phyloP scores from a whole-genome alignment of 768 basidiomycete genomes.

The Kockovaella imperatae region DNA sequence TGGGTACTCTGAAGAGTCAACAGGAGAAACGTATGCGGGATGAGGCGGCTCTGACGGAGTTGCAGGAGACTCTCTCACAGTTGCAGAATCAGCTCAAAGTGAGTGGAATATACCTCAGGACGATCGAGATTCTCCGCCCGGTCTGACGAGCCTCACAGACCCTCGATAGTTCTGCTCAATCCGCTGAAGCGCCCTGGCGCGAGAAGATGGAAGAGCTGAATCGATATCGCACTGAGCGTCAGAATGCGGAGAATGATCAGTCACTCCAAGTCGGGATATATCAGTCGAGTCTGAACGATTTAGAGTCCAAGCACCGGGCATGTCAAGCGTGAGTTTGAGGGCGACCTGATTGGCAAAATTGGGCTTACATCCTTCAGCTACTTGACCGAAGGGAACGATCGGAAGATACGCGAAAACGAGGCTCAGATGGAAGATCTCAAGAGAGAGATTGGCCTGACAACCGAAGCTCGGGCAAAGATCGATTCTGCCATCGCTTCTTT shows the following conservation, averaged over 20 bases:
- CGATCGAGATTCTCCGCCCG: not conserved
- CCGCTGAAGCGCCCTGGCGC: constrained; percentile 37
- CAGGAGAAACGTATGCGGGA: constrained; percentile 25
- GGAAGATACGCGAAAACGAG: constrained; percentile 56
- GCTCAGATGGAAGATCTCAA: constrained; percentile 52
- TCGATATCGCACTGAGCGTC: constrained; percentile 23
- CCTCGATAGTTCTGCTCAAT: constrained; percentile 26
- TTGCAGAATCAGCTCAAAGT: constrained; percentile 34
- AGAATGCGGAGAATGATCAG: constrained; percentile 34
- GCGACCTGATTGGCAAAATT: not conserved
- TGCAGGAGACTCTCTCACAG: constrained; percentile 16
- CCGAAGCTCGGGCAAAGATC: constrained; percentile 42
- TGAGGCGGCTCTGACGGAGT: constrained; percentile 31
- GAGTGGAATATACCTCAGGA: not conserved
- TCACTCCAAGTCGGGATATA: constrained; percentile 31
- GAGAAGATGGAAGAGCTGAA: constrained; percentile 32
- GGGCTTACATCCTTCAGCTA: constrained; percentile 52
- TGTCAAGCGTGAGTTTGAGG: constrained; percentile 28
- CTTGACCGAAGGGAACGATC: constrained; percentile 59
- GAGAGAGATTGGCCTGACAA: constrained; percentile 49
- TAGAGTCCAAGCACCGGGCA: constrained; percentile 33
- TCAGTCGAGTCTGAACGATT: constrained; percentile 29
- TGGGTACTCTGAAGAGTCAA: constrained; percentile 24
- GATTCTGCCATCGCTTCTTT: constrained; percentile 51
- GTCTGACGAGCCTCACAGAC: constrained; percentile 16